Evolutionary conservation across 2,329 filamentous ascomycete species (phyloP), one percentile per base, ranked within the genome.

Genomic region (Penicillium capsulatum): DNA sequence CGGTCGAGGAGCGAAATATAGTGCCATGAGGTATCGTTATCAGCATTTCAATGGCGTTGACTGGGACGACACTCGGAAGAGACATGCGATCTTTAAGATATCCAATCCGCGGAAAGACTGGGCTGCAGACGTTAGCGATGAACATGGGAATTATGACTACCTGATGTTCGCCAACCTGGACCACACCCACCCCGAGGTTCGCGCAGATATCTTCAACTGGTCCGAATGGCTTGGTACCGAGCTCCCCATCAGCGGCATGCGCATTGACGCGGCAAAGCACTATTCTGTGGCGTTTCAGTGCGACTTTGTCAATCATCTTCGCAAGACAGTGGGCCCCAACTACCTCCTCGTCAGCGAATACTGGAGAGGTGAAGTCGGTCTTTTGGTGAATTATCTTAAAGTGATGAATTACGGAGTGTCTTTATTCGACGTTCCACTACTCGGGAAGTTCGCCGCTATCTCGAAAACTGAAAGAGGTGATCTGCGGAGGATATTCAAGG

Each of bases 131-230:
- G 80, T 82, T 2, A 79, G 79, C 22, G 71, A 76, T 24, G 70
- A 84, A 57, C 74, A 79, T 44, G 83, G 83, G 8, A 86, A 87
- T 53, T 80, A 76, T 40, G 72, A 74, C 47, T 85, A 80, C 55
- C 71, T 86, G 19, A 84, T 87, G 80, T 86, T 84, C 52, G 79
- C 80, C 5, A 79, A 87, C 58, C 61, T 87, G 31, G 82, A 86
- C 61, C 83, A 84, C 58, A 63, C 65, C 3, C 73, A 83, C 43
- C 70, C 72, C 0, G 82, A 84, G 50, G 83, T 86, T 8, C 69
- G 72, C 30, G 62, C 72, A 6, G 83, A 87, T 49, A 74, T 86
- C 9, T 69, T 81, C 41, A 70, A 72, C 38, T 87, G 83, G 83
- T 79, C 78, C 2, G 66, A 75, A 10, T 87, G 83, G 83, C 69